Percentiles rank a stretch among this genome's conserved stretches.
phyloP scores from a whole-genome alignment of 345 rosid genomes.

The Salix viminalis region DNA sequence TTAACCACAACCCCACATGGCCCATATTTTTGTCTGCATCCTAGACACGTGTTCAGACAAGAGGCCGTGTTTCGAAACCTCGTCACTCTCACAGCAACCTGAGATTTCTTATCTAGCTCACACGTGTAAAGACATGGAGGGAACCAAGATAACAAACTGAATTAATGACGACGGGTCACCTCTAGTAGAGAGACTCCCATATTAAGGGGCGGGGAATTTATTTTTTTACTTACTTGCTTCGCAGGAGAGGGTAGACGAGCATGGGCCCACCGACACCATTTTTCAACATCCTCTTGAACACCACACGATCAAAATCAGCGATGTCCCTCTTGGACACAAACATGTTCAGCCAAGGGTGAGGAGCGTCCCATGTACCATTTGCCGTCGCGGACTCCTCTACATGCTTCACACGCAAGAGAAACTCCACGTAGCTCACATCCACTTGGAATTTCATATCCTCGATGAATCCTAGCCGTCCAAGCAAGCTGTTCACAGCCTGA shows the following conservation, averaged over 20 bases:
- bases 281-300: conserved; percentile 58
- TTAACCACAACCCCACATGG: not conserved
- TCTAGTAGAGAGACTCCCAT: not conserved
- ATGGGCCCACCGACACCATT: conserved; percentile 87
- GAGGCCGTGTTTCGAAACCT: conserved; percentile 18
- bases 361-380: conserved; percentile 71
- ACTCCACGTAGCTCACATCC: conserved; percentile 64
- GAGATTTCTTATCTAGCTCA: not conserved
- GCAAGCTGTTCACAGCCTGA: conserved; percentile 47
- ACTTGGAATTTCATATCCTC: conserved; percentile 50
- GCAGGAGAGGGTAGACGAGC: conserved; percentile 76
- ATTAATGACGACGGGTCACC: not conserved
- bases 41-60: conserved; percentile 4
- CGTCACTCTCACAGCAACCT: conserved; percentile 17
- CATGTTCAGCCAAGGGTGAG: conserved; percentile 95
- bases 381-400: conserved; percentile 56
- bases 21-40: not conserved
- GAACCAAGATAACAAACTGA: conserved; percentile 7
- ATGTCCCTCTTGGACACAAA: conserved; percentile 62
- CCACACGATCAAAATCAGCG: conserved; percentile 54
- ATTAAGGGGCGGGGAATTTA: not conserved
- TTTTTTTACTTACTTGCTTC: conserved; percentile 59
- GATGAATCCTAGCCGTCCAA: conserved; percentile 48
- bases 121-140: conserved; percentile 35
- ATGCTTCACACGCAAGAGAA: conserved; percentile 64